Evolutionary conservation across 129 eudicot species (phyloP), one percentile per base, ranked within the genome.

Genomic region (Pseudognaphalium luteoalbum): DNA sequence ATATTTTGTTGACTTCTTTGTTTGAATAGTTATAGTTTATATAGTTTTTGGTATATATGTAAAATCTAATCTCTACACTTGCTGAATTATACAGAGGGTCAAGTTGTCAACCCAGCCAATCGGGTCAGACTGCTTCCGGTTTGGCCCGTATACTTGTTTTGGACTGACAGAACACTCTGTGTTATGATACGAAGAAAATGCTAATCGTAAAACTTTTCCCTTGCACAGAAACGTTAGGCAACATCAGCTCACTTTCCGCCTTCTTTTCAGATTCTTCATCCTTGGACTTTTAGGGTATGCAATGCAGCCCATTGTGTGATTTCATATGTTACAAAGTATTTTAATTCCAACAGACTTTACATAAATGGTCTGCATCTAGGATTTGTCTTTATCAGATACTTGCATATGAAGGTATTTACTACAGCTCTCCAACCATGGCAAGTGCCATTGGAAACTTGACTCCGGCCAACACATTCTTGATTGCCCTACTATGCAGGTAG

Each of bases 211-310:
- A 58, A 57, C 14, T 50, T 65, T 51, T 17, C 22, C 2, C 42
- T 72, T 79, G 37, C 68, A 73, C 79, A 86, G 89, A 68, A 77
- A 59, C 12, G 39, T 25, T 39, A n/a, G 59, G 3, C 77, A 65
- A 32, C 89, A 78, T 65, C 67, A 81, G 0, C 66, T 82, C 64
- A 79, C 76, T 51, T 72, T 72, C 37, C 64, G 69, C 21, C 76
- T 82, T 70, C 75, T 86, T 15, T 72, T 16, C 73, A 86, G 72
- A 75, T 82, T 82, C 75, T 86, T 86, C 64, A 50, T 75, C 41
- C 86, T 86, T 66, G 84, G 85, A 69, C 78, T 86, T 35, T 21
- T 86, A 6, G 86, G 89, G 89, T 86, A 79, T 71, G 76, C 63
- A 1, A 71, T 69, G 17, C 30, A 57, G 12, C 44, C n/a, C 20